Conservation (phyloP, 345 rosid species). For the Jatropha curcas region DNA sequence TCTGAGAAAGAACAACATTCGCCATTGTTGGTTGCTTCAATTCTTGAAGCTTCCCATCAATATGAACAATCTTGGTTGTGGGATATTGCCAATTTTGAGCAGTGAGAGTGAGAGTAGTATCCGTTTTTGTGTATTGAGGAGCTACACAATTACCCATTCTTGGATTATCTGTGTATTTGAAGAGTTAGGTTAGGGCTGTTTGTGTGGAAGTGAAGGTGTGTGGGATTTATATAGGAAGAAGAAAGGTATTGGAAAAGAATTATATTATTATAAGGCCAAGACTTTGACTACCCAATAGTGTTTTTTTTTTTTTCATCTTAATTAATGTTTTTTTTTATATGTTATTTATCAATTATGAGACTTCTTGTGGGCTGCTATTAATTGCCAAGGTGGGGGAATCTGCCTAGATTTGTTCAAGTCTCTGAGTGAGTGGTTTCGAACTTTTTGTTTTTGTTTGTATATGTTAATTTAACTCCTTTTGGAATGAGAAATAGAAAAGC, state of each 20-base stretch:
- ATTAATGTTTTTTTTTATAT: too few relatives aligned
- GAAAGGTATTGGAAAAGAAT: not conserved
- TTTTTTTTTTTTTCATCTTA: not conserved
- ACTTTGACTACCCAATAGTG: not conserved
- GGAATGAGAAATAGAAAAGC: not conserved
- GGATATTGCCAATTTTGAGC: constrained; percentile 13
- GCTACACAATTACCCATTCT: constrained; percentile 47
- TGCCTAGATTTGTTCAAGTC: not conserved
- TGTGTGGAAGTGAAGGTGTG: not conserved
- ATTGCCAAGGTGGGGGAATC: not conserved
- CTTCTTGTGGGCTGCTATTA: not conserved
- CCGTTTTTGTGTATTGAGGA: constrained; percentile 14
- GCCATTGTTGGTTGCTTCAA: constrained; percentile 38
- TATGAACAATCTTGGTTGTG: constrained; percentile 38
- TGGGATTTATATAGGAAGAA: constrained; percentile 5
- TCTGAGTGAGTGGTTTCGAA: not conserved
- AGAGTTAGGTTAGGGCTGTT: not conserved
- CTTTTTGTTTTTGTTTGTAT: not conserved
- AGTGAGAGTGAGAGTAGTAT: too few relatives aligned
- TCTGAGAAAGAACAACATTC: constrained; percentile 27
- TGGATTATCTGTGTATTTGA: not conserved
- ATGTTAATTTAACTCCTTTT: not conserved
- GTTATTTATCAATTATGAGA: not conserved
- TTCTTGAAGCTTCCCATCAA: constrained; percentile 43
- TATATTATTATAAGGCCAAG: not conserved